These are phyloP conservation scores for Epicoccum sorghinum DNA, from an alignment of 2,329 filamentous ascomycete genomes.

Conservation along the genomic window DNA sequence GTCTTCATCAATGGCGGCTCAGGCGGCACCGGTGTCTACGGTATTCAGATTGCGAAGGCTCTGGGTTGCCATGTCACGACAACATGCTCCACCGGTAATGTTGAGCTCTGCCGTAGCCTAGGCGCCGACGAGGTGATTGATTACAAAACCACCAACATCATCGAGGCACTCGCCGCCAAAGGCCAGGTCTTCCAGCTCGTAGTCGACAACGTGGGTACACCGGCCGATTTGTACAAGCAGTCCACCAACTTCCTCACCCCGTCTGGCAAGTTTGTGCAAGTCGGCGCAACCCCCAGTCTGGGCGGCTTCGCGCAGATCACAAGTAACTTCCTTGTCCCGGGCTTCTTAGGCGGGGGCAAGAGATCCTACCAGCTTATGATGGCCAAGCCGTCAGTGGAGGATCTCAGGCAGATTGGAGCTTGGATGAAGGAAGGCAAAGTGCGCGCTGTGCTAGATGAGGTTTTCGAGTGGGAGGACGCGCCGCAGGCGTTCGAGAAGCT, in stretches of 20 bases:
- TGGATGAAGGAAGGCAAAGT: constrained; percentile 67
- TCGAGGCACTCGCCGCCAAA: constrained; percentile 53
- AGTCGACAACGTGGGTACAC: constrained; percentile 64
- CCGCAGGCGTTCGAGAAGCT: constrained; percentile 64
- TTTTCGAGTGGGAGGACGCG: constrained; percentile 62
- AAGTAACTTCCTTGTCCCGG: constrained; percentile 52
- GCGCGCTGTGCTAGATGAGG: constrained; percentile 61
- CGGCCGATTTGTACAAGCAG: constrained; percentile 59
- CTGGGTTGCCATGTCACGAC: constrained; percentile 65
- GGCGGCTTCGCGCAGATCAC: constrained; percentile 36
- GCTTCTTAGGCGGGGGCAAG: constrained; percentile 59
- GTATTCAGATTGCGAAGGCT: constrained; percentile 68
- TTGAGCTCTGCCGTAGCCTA: constrained; percentile 61
- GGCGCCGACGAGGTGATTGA: constrained; percentile 70
- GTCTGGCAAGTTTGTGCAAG: constrained; percentile 55
- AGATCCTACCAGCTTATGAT: constrained; percentile 50
- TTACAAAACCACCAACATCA: constrained; percentile 60
- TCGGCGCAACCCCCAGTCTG: constrained; percentile 26
- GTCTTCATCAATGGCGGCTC: constrained; percentile 70
- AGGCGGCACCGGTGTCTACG: constrained; percentile 66
- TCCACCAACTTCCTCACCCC: constrained; percentile 59
- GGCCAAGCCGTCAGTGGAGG: constrained; percentile 48
- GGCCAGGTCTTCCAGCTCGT: constrained; percentile 59
- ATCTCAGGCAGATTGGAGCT: constrained; percentile 57
- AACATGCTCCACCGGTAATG: constrained; percentile 64